These are phyloP conservation scores for Dactylellina cionopaga DNA, from an alignment of 2,329 filamentous ascomycete genomes.

Conservation along the genomic window DNA sequence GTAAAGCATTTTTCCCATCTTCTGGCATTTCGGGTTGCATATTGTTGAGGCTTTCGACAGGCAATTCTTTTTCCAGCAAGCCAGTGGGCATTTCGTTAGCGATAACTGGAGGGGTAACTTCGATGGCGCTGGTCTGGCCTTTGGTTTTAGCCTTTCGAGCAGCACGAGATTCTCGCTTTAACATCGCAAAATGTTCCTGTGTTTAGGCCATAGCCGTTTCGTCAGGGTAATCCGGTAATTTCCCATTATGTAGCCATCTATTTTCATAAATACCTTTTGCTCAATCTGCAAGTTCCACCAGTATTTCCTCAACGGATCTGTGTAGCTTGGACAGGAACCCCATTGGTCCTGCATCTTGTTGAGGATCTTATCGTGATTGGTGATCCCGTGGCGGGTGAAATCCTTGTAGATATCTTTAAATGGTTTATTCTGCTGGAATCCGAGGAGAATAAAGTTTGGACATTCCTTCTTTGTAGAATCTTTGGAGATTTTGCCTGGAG, in stretches of 20 bases:
- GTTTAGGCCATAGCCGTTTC: too few relatives aligned
- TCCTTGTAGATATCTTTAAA: conserved; percentile 21
- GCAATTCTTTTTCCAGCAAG: too few relatives aligned
- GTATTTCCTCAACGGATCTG: conserved; percentile 3
- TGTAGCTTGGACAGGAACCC: conserved; percentile 14
- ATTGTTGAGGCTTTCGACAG: too few relatives aligned
- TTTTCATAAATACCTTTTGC: background rate
- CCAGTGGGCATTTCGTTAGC: too few relatives aligned
- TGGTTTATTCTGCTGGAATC: conserved; percentile 1
- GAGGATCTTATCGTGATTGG: background rate
- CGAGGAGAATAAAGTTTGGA: conserved; percentile 22
- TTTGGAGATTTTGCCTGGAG: too few relatives aligned
- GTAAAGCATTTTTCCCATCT: too few relatives aligned
- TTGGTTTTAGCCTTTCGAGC: background rate
- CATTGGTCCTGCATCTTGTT: conserved; percentile 19
- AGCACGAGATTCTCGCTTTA: background rate
- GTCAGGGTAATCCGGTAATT: background rate
- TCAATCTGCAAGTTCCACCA: conserved; percentile 21
- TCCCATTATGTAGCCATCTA: background rate
- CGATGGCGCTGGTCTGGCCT: background rate
- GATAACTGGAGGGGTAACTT: too few relatives aligned
- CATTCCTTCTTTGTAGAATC: too few relatives aligned
- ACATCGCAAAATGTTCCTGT: conserved; percentile 14
- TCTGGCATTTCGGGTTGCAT: too few relatives aligned
- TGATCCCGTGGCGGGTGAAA: conserved; percentile 9